phyloP scores from a whole-genome alignment of 176 grass and related monocot genomes.

The Phyllostachys edulis region DNA sequence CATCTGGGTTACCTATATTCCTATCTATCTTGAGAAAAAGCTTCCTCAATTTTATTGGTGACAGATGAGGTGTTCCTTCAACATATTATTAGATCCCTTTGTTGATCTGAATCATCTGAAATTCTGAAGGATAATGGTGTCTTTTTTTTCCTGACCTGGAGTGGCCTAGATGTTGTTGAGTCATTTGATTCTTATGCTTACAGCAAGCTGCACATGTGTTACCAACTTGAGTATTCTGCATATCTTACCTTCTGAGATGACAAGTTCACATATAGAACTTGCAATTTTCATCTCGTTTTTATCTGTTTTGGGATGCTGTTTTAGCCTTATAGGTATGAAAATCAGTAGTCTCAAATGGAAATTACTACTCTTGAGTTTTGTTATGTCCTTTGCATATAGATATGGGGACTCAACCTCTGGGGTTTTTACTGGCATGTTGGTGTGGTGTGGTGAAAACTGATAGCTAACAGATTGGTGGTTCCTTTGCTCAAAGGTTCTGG shows the following conservation, averaged over 20 bases:
- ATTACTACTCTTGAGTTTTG: not conserved
- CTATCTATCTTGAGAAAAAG: conserved; percentile 1
- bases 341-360: not conserved
- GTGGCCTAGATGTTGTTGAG: not conserved
- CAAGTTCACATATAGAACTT: not conserved
- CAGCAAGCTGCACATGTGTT: not conserved
- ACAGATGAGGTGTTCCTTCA: not conserved
- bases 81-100: not conserved
- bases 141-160: not conserved
- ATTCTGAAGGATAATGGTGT: not conserved
- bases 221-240: not conserved
- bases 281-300: not conserved
- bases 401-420: not conserved
- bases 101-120: not conserved
- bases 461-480: not conserved
- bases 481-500: not conserved
- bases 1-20: not conserved
- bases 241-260: not conserved
- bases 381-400: not conserved
- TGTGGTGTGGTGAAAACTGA: not conserved
- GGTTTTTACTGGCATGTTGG: not conserved
- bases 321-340: not conserved
- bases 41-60: not conserved
- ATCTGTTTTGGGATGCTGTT: not conserved
- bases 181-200: conserved; percentile 15